phyloP scores from a whole-genome alignment of 73 alveolate species.

The Paramecium tetraurelia region DNA sequence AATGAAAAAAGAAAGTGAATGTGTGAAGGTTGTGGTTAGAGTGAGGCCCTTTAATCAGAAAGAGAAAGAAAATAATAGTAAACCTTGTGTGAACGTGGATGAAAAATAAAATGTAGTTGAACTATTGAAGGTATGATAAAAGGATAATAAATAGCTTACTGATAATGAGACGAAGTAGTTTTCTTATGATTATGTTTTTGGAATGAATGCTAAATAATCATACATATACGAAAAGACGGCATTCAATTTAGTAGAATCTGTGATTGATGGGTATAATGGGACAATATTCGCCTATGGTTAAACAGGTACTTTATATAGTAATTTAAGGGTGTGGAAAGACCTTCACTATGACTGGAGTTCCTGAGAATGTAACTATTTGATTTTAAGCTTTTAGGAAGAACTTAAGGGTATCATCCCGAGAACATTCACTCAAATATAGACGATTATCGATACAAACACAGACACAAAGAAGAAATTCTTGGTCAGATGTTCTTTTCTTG shows the following conservation, averaged over 20 bases:
- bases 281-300: constrained; percentile 82
- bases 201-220: constrained; percentile 80
- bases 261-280: constrained; percentile 96
- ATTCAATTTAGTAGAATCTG: constrained; percentile 93
- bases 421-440: constrained; percentile 87
- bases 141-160: background rate
- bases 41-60: constrained; percentile 75
- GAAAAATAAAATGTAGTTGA: constrained; percentile 31
- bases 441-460: constrained; percentile 78
- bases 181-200: constrained; percentile 92
- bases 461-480: constrained; percentile 83
- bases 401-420: constrained; percentile 90
- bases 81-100: constrained; percentile 56
- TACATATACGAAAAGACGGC: constrained; percentile 95
- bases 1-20: constrained; percentile 60
- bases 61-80: constrained; percentile 60
- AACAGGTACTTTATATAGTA: constrained; percentile 63
- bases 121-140: background rate
- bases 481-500: constrained; percentile 93
- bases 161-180: constrained; percentile 60
- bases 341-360: constrained; percentile 89
- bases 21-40: constrained; percentile 82
- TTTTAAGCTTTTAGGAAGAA: background rate
- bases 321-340: constrained; percentile 87
- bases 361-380: constrained; percentile 7